These are phyloP conservation scores for Erodium maritimum DNA, from an alignment of 345 rosid genomes.

Conservation along the genomic window DNA sequence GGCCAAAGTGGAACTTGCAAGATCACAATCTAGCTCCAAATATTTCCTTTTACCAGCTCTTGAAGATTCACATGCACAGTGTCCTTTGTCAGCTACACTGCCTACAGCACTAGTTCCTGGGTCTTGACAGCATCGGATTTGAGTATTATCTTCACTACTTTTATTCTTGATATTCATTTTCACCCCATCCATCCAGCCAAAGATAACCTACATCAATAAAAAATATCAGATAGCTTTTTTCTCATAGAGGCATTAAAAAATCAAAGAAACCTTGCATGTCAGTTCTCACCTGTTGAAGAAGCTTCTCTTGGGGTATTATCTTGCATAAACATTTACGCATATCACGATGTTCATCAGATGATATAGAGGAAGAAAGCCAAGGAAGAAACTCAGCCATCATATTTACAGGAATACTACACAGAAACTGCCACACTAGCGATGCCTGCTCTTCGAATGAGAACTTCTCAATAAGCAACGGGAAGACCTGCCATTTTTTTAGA, in stretches of 20 bases:
- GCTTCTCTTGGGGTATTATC: constrained; percentile 50
- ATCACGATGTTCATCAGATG: constrained; percentile 34
- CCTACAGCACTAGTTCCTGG: constrained; percentile 24
- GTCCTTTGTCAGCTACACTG: constrained; percentile 24
- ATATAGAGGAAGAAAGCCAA: constrained; percentile 52
- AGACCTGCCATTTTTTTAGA: constrained; percentile 32
- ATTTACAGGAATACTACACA: constrained; percentile 60
- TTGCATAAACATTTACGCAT: constrained; percentile 37
- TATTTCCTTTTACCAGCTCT: constrained; percentile 64
- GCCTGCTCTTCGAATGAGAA: constrained; percentile 59
- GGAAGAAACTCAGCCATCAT: constrained; percentile 53
- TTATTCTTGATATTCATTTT: constrained; percentile 16
- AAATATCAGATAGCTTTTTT: constrained; percentile 7
- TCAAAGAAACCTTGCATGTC: constrained; percentile 1
- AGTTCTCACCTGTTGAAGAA: constrained; percentile 46
- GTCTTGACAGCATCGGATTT: constrained; percentile 21
- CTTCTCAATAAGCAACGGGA: constrained; percentile 49
- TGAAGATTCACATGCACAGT: constrained; percentile 40
- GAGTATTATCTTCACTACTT: constrained; percentile 22
- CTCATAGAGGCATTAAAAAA: background rate
- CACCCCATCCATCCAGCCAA: constrained; percentile 65
- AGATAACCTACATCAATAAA: constrained; percentile 43
- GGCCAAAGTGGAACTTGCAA: constrained; percentile 18
- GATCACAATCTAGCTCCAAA: constrained; percentile 30
- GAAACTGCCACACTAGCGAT: constrained; percentile 54